Evolutionary conservation across 495 filamentous ascomycete genomes (phyloP), one percentile per base, ranked within the genome.

Genomic region (Talaromyces ruber): DNA sequence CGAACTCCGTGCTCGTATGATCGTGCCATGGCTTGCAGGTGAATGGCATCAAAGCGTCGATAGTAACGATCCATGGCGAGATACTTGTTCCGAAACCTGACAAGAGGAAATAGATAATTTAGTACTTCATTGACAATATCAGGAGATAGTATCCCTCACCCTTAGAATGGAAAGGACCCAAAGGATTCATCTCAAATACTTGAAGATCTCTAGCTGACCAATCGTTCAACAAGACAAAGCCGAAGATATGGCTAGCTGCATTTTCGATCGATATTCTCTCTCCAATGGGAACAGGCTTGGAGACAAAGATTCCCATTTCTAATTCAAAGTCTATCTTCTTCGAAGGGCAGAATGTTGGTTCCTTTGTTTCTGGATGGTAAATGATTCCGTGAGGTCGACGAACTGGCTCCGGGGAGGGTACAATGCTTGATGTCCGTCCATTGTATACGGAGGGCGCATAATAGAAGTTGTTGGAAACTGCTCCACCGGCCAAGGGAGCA

Each of bases 181-280:
- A 65, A 4, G 74, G 74, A 8, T 70, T 58, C 71, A 74, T 76
- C 55, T 76, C 73, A 8, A 63, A 65, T 21, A 62, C 64, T 63
- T 76, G 73, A 62, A 76, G 68, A 63, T 76, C 71, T n/a, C 73
- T 70, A 16, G 69, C 71, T 14, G 51, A 54, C 92, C 92, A 96
- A 68, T 96, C 91, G 71, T 96, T 96, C 73, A 96, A 72, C 57
- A 96, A 72, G 5, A 96, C 91, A 43, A 91, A 79, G 1, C 92
- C 92, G 70, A 96, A 94, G n/a, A 96, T 79, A 67, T 82, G 71
- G 28, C 89, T 82, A 34, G 86, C 82, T 1, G 92, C 92, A 50
- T 88, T 74, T 25, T 63, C 66, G 0, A 71, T 69, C 16, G 64
- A 64, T 21, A 74, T 25, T 14, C 68, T 64, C 39, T 67, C 52